Base-by-base conservation (phyloP, 2,329 filamentous ascomycete genomes). In the Hypoxylon sp. region DNA sequence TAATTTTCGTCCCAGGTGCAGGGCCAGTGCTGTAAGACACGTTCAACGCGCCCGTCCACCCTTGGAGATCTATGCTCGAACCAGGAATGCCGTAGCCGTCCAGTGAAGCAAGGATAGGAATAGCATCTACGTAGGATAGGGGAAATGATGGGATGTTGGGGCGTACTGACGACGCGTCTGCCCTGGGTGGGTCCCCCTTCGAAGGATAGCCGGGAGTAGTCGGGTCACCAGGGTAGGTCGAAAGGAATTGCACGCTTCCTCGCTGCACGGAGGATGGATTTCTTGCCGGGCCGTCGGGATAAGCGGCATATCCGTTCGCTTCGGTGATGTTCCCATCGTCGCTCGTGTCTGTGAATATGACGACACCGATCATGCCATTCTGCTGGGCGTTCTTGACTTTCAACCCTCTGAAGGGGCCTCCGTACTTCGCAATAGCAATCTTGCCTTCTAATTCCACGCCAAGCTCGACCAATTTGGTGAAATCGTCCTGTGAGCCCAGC, bases 301-400 rank as follows among this genome's bases (percentile, higher is more conserved):
- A 94, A 0, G 86, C 73, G 53, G 86, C 82, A 64, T 89, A 82
- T 1, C 90, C 91, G 64, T 94, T 91, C 58, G 86, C 83, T 41
- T 89, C 88, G 0, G 89, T 94, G 18, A 91, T 78, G 7, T 88
- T 79, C 2, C 89, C 90, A 72, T 94, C 90, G 64, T 91, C 88
- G 23, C 87, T 87, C 1, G 90, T 89, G 69, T 94, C 90, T 6
- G 80, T 85, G 73, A 90, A 94, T 31, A 93, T 83, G 21, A 92
- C 76, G 0, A 83, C 81, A 2, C 89, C 90, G 31, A 91, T 77
- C 81, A 90, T 90, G 17, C 90, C 90, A 10, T 91, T 77, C 62
- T 91, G 89, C 70, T 93, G 87, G 0, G 92, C 91, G 52, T 91
- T 85, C 76, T 92, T 94, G 45, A 95, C 86, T 72, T 95, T 96